Base-by-base conservation (phyloP, 495 filamentous ascomycete species). In the Pseudomonodictys pantanalensis region DNA sequence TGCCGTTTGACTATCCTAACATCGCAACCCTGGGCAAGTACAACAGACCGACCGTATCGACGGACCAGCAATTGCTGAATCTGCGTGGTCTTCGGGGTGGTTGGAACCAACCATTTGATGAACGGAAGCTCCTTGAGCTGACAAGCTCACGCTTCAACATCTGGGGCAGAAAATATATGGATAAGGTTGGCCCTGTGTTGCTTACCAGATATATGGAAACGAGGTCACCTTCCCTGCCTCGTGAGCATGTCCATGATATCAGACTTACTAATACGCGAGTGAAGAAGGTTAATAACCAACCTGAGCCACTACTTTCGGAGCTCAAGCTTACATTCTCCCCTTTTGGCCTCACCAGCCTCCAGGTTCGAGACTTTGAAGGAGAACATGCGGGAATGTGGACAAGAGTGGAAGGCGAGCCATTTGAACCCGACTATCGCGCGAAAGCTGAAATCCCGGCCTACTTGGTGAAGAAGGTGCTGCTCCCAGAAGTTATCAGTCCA, bases 81-180 rank as follows among this genome's bases (percentile, higher is more conserved):
- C 53, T 69, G 1, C 17, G 54, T 38, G 41, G 57, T 1, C 58
- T 67, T 11, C 42, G 59, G 3, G 35, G 53, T 23, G 67, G 67
- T 10, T 69, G 64, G 67, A 42, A 57, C 24, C 46, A 24, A 22
- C 44, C 35, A 2, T 52, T 71, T 15, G 57, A 69, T 35, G 52
- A 69, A 35, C n/a, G 15, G 8, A 67, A 65, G 24, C 56, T 67
- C 5, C 57, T 68, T 5, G 39, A 50, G 6, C 25, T 67, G 6
- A 45, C 68, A 11, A 33, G 59, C 15, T 24, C 41, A 5, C 8
- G 33, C 1, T 71, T 69, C 55, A 67, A 71, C 49, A 49, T 69
- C 3, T 58, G 63, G 52, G 53, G 30, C 2, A 52, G 44, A 20
- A 2, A 5, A 1, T 64, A 58, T 25, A 24, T 64, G 39, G 42